These are phyloP conservation scores for Hymenoscyphus fraxineus DNA, from an alignment of 2,329 filamentous ascomycete genomes.

Conservation along the genomic window DNA sequence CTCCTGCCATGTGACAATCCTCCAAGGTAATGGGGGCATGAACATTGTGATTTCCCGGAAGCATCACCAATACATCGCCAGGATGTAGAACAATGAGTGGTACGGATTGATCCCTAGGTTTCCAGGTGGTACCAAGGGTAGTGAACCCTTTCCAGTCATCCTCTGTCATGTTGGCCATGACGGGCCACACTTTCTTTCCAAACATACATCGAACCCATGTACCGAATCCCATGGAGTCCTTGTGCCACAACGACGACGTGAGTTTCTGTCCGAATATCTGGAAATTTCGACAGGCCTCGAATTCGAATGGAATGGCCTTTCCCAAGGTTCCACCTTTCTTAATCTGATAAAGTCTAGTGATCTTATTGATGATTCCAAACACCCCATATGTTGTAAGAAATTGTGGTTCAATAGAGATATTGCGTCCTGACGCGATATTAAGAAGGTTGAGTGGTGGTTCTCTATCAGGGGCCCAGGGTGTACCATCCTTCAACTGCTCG, in stretches of 20 bases:
- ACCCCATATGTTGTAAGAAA: too few relatives aligned
- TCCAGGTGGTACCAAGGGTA: background rate
- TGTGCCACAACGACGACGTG: background rate
- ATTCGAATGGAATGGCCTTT: background rate
- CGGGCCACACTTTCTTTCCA: background rate
- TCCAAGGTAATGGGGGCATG: background rate
- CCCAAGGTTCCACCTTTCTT: too few relatives aligned
- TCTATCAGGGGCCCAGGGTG: background rate
- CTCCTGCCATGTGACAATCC: background rate
- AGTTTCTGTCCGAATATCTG: background rate
- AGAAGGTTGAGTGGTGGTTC: background rate
- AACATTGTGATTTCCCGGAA: background rate
- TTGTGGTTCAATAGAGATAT: background rate
- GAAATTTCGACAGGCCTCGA: background rate
- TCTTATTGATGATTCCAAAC: too few relatives aligned
- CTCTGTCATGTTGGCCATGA: background rate
- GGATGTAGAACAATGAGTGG: constrained; percentile 1
- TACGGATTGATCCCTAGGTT: background rate
- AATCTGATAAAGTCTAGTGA: too few relatives aligned
- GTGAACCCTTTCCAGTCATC: background rate
- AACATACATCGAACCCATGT: background rate
- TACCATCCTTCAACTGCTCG: background rate
- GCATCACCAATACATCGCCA: constrained; percentile 3
- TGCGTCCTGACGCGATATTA: background rate
- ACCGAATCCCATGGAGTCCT: background rate